These are phyloP conservation scores for Candida golubevii DNA, from an alignment of 805 yeast species.

Conservation along the genomic window DNA sequence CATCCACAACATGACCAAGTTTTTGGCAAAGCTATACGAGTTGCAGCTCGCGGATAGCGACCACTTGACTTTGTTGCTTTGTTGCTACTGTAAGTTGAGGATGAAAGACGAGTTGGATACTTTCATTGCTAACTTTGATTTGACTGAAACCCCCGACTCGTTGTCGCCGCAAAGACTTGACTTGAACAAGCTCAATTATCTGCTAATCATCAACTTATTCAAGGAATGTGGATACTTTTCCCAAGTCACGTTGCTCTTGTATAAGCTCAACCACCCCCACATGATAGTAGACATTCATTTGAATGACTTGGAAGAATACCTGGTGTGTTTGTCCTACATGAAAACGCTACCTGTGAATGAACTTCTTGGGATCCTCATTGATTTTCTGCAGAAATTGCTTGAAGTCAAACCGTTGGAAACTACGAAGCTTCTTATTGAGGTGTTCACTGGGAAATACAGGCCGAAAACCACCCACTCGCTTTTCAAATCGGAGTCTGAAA, in stretches of 20 bases:
- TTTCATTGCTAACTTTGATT: conserved; percentile 46
- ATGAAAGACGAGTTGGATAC: conserved; percentile 50
- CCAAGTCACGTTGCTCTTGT: conserved; percentile 68
- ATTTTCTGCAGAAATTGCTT: conserved; percentile 60
- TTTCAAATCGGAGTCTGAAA: neutral
- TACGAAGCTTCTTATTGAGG: conserved; percentile 74
- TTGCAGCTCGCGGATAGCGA: conserved; percentile 60
- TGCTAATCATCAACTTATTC: conserved; percentile 62
- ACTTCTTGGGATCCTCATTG: conserved; percentile 63
- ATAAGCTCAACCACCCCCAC: conserved; percentile 66
- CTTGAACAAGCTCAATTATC: conserved; percentile 42
- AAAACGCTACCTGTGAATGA: conserved; percentile 72
- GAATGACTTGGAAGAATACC: conserved; percentile 57
- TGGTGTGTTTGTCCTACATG: conserved; percentile 59
- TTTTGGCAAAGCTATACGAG: conserved; percentile 57
- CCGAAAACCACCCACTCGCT: conserved; percentile 30
- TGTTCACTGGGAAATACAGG: conserved; percentile 80
- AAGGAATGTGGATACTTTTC: conserved; percentile 64
- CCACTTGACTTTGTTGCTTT: conserved; percentile 74
- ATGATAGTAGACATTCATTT: conserved; percentile 72
- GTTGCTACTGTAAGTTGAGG: conserved; percentile 76
- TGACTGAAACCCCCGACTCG: conserved; percentile 15
- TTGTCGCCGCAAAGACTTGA: conserved; percentile 7
- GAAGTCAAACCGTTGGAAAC: conserved; percentile 73
- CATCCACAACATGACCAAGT: conserved; percentile 58